These are phyloP conservation scores for Trapa incisa DNA, from an alignment of 345 rosid genomes.

Conservation along the genomic window DNA sequence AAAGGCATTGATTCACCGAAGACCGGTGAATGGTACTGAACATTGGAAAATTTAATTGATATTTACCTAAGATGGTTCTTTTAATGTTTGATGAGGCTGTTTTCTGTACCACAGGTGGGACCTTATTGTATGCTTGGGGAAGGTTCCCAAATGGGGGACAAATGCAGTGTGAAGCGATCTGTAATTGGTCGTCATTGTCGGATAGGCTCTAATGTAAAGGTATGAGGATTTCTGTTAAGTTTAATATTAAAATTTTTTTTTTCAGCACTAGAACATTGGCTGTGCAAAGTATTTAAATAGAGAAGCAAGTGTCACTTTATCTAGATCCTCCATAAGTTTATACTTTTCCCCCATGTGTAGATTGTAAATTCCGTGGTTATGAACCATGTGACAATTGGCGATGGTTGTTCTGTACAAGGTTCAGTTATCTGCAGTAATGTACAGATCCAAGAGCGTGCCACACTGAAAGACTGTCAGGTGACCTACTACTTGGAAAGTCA, in stretches of 20 bases:
- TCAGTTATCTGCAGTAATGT: conserved; percentile 86
- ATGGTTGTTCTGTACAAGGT: conserved; percentile 88
- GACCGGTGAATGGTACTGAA: neutral
- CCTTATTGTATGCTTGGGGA: conserved; percentile 92
- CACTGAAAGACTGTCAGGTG: conserved; percentile 86
- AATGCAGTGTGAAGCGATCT: conserved; percentile 91
- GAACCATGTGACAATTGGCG: conserved; percentile 82
- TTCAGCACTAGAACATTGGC: neutral
- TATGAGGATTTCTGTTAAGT: conserved; percentile 15
- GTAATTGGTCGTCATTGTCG: conserved; percentile 93
- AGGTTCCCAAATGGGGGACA: conserved; percentile 94
- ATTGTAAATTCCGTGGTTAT: conserved; percentile 79
- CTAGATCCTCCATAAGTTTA: neutral
- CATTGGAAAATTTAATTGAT: neutral
- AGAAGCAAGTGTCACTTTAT: neutral
- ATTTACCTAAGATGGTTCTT: neutral
- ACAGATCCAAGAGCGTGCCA: conserved; percentile 81
- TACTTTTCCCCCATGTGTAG: conserved; percentile 24
- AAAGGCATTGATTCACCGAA: neutral
- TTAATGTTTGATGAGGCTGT: neutral
- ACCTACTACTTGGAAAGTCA: conserved; percentile 4
- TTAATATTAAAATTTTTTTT: neutral
- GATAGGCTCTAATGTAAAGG: conserved; percentile 97
- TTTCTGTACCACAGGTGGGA: conserved; percentile 48
- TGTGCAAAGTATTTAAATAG: neutral